Base-by-base conservation (phyloP, 1,284 basidiomycete genomes). In the Cutaneotrichosporon sp. region DNA sequence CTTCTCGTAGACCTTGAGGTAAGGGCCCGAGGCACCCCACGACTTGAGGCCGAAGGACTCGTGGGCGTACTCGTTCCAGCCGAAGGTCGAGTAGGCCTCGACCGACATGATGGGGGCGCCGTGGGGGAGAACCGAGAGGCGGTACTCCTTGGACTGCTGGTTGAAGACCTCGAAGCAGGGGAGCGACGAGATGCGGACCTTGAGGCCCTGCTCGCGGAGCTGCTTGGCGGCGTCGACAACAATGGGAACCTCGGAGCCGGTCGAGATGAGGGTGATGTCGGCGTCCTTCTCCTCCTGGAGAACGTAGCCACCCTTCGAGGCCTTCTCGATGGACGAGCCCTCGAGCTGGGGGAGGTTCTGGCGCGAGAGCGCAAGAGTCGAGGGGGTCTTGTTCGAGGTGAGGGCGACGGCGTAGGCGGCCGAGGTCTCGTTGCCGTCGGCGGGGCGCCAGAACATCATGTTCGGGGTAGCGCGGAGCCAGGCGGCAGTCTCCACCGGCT, bases 391-490 rank as follows among this genome's bases (percentile, higher is more conserved):
- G 69, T 79, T 85, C 66, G 88, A 87, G 67, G 85, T 83, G 72
- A 97, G 80, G 56, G 92, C 89, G 55, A 89, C 85, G 68, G 87
- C 81, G 84, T 97, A 97, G 22, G 93, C 86, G 43, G 91, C 95
- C 38, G 91, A 94, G 38, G 90, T 92, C 67, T 95, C 94, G 79
- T 95, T 95, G 50, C 93, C 93, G 77, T 97, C 92, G 45, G 92
- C 92, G 8, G 92, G 91, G 63, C 91, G 87, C 91, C 91, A 92
- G 84, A 93, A 90, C 64, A 88, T 89, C 60, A 92, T 80, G 84
- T 97, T 97, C 71, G 94, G 95, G 63, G 87, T 87, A 25, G 94
- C 89, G 70, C 94, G 90, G 78, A 97, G 84, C 80, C 90, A 90
- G 59, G 87, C 87, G 65, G 86, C 90, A 43, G 90, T 92, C 83